A percentile compares a stretch with the other conserved stretches of the same genome.
These are phyloP conservation scores for Mortierella sp. DNA, from an alignment of 371 early-diverging fungal genomes.

Conservation along the genomic window DNA sequence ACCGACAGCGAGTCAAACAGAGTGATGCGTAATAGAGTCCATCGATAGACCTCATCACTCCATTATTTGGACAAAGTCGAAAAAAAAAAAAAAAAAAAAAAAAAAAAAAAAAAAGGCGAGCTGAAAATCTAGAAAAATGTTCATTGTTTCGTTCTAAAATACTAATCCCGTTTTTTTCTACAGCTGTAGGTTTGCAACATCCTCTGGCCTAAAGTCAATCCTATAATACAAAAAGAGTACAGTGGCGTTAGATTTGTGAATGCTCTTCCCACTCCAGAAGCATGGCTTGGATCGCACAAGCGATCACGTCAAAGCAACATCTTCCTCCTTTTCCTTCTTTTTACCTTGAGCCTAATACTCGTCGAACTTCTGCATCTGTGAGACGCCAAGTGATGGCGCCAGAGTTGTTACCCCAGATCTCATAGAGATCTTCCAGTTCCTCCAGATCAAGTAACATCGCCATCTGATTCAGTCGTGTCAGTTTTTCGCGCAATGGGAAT, in stretches of 20 bases:
- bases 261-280: neutral
- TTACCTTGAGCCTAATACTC: constrained; percentile 64
- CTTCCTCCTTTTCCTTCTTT: neutral
- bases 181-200: constrained; percentile 56
- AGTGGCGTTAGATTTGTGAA: neutral
- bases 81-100: too few species aligned
- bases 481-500: constrained; percentile 76
- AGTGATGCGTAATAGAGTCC: too few species aligned
- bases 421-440: constrained; percentile 74
- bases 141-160: too few species aligned
- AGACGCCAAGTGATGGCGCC: constrained; percentile 74
- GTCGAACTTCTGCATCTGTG: constrained; percentile 70
- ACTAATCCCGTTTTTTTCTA: too few species aligned
- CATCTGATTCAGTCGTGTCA: constrained; percentile 85
- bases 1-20: too few species aligned
- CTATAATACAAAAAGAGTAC: constrained; percentile 30
- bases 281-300: neutral
- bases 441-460: constrained; percentile 84
- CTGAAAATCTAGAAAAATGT: too few species aligned
- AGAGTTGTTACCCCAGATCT: constrained; percentile 75
- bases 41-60: too few species aligned
- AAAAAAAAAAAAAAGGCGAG: too few species aligned
- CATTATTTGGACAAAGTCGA: too few species aligned
- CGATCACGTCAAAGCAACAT: neutral
- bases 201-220: constrained; percentile 60